phyloP scores from a whole-genome alignment of 2,329 filamentous ascomycete genomes.

The Aureobasidium sp. region DNA sequence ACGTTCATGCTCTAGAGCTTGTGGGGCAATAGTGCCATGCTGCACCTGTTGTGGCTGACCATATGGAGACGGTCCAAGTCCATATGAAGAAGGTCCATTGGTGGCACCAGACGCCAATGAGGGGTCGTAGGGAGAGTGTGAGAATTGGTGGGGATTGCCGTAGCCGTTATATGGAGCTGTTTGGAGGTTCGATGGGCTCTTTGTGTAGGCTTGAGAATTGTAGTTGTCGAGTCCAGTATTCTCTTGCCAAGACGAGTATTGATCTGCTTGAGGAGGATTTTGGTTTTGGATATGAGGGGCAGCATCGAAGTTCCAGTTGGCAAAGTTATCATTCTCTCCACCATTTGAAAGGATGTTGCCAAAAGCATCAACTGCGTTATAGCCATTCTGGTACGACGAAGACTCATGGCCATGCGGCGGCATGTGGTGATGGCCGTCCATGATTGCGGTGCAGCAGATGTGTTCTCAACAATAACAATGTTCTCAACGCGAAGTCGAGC shows the following conservation, averaged over 20 bases:
- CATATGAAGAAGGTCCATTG: background rate
- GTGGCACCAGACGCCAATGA: slow-evolving; percentile 8
- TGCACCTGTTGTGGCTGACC: slow-evolving; percentile 15
- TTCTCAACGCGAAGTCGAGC: slow-evolving; percentile 1
- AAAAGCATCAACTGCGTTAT: slow-evolving; percentile 16
- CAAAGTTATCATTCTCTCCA: slow-evolving; percentile 13
- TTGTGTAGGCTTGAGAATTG: slow-evolving; percentile 18
- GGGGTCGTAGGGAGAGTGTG: slow-evolving; percentile 15
- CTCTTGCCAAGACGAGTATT: slow-evolving; percentile 17
- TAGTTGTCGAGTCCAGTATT: slow-evolving; percentile 18
- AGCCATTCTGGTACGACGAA: slow-evolving; percentile 19
- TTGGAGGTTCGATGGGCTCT: slow-evolving; percentile 16
- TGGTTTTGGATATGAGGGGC: slow-evolving; percentile 10
- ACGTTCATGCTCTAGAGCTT: slow-evolving; percentile 22
- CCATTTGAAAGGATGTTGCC: slow-evolving; percentile 8
- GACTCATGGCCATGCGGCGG: slow-evolving; percentile 20
- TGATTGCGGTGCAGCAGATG: background rate
- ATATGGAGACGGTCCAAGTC: slow-evolving; percentile 13
- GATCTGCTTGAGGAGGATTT: slow-evolving; percentile 15
- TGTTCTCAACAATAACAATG: background rate
- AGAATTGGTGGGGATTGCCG: slow-evolving; percentile 14
- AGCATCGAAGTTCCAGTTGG: slow-evolving; percentile 14
- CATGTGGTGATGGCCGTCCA: slow-evolving; percentile 19
- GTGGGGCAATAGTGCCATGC: slow-evolving; percentile 24
- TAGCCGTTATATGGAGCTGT: slow-evolving; percentile 18